These are phyloP conservation scores for Colletotrichum euphorbiae DNA, from an alignment of 2,329 filamentous ascomycete species.

Conservation along the genomic window DNA sequence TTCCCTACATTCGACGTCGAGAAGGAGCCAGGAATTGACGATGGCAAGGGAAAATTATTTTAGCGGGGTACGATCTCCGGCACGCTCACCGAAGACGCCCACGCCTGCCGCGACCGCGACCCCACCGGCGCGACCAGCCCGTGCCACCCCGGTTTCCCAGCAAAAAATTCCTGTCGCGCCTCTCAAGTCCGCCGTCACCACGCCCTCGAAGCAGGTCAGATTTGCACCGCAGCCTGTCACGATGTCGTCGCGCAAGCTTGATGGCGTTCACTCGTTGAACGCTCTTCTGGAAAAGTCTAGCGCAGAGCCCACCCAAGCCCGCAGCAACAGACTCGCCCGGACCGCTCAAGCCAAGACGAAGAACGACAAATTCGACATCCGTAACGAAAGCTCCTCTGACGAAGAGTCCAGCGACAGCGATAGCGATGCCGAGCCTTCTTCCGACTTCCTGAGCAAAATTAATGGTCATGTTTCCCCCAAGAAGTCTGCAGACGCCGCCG, in stretches of 20 bases:
- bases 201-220: conserved; percentile 24
- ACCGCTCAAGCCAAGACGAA: conserved; percentile 40
- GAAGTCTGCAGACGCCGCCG: conserved; percentile 25
- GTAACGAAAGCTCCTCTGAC: conserved; percentile 29
- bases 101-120: conserved; percentile 20
- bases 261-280: conserved; percentile 38
- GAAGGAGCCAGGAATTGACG: background rate
- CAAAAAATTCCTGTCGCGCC: conserved; percentile 37
- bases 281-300: conserved; percentile 33
- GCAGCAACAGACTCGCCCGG: conserved; percentile 31
- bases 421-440: background rate
- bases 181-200: conserved; percentile 8
- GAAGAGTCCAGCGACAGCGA: conserved; percentile 45
- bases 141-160: conserved; percentile 33
- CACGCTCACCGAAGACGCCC: conserved; percentile 5
- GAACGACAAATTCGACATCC: conserved; percentile 40
- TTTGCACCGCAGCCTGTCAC: conserved; percentile 23
- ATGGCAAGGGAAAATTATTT: conserved; percentile 28
- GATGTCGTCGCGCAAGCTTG: conserved; percentile 36
- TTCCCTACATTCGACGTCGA: no score
- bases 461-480: conserved; percentile 32
- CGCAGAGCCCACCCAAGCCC: conserved; percentile 6
- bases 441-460: conserved; percentile 17
- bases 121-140: conserved; percentile 11
- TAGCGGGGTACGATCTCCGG: conserved; percentile 18